Base-by-base conservation (phyloP, 371 early-diverging fungal species). In the Apophysomyces sp. region DNA sequence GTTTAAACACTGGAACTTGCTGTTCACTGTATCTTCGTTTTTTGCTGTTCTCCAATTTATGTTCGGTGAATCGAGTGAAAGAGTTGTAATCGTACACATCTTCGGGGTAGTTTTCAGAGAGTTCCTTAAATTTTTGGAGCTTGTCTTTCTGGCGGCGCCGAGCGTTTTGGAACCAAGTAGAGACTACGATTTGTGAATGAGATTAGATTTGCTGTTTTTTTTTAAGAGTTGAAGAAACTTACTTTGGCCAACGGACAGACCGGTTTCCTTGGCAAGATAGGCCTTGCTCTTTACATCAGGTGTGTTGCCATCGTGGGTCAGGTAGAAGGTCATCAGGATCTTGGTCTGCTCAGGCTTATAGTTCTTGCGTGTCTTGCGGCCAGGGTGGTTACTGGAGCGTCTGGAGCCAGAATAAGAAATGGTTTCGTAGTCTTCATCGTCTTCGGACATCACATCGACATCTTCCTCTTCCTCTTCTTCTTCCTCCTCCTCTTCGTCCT, bases 91-190 rank as follows among this genome's bases (percentile, higher is more conserved):
- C 72, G 24, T 72, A 68, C 0, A 78, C 72, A 12, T 62, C 18
- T 6, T 57, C 11, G 28, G 79, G 76, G 34, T 67, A 40, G 29
- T 39, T 55, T 8, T 44, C 29, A 1, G 56, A 40, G 4, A 73
- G 52, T 8, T 26, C n/a, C n/a, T 65, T 65, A 51, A 61, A 78
- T 8, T 52, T 28, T 12, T 65, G 57, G 5, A 78, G 62, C 44
- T 75, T 76, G 3, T 49, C n/a, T 4, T 67, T 52, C 30, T 78
- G 67, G 4, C 79, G 69, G 9, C 79, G 67, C 28, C 71, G 69
- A 18, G 76, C 73, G 27, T 78, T 78, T 32, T 78, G 79, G 36
- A 75, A 78, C 79, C 76, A 78, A 13, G 79, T 78, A 1, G 76
- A 71, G 24, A 78, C 79, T 73, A 56, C 1, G 3, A 16, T 13